phyloP scores from a whole-genome alignment of 768 basidiomycete species.

The Lactarius quietus region DNA sequence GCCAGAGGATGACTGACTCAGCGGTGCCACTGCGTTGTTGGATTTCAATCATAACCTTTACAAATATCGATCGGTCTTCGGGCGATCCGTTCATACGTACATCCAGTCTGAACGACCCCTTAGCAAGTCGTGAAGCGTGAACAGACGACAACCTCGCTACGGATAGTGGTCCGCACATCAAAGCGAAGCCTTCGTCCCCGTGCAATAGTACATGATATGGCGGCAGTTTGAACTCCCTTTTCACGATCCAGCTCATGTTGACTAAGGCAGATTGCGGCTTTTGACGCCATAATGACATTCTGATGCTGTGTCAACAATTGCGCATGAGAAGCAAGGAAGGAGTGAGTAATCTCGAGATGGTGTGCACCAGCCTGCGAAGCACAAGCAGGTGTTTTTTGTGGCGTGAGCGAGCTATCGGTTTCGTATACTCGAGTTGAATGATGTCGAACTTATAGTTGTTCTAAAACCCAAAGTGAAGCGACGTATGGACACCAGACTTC shows the following conservation, averaged over 20 bases:
- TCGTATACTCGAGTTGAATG: no score
- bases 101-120: conserved; percentile 31
- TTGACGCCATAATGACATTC: conserved; percentile 51
- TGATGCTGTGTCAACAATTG: conserved; percentile 34
- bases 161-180: conserved; percentile 52
- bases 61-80: neutral
- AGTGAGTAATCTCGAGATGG: no score
- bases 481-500: no score
- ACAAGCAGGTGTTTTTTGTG: no score
- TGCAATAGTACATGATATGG: conserved; percentile 62
- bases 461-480: no score
- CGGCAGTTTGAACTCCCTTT: no score
- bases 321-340: conserved; percentile 13
- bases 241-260: conserved; percentile 27
- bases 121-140: conserved; percentile 31
- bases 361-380: no score
- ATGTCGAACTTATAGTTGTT: no score
- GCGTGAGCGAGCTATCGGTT: no score
- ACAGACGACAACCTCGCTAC: conserved; percentile 40
- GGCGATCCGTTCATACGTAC: neutral
- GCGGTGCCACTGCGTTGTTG: neutral
- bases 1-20: neutral
- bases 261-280: conserved; percentile 43
- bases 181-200: conserved; percentile 45
- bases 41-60: neutral